phyloP scores from a whole-genome alignment of 352 stramenopile species.

The Globisporangium solare region DNA sequence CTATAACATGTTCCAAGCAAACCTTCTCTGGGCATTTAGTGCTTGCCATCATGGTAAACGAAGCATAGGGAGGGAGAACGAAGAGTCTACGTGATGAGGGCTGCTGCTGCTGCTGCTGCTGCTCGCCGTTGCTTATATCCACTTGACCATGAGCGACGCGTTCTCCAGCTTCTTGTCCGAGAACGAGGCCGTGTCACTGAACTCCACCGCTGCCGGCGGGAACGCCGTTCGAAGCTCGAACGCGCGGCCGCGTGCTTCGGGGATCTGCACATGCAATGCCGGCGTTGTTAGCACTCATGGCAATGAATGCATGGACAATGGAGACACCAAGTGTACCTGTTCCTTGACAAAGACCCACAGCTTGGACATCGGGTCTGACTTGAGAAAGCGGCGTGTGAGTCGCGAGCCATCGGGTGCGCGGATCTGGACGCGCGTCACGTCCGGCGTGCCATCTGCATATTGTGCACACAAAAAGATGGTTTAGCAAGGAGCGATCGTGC shows the following conservation, averaged over 20 bases:
- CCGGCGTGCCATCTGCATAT: slow-evolving; percentile 35
- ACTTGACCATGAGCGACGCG: slow-evolving; percentile 76
- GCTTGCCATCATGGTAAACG: too few species aligned
- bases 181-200: slow-evolving; percentile 50
- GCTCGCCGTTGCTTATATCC: slow-evolving; percentile 19
- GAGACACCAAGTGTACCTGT: slow-evolving; percentile 28
- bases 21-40: too few species aligned
- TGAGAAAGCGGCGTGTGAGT: slow-evolving; percentile 69
- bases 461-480: too few species aligned
- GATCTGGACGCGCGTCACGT: slow-evolving; percentile 68
- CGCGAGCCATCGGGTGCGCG: slow-evolving; percentile 57
- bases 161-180: slow-evolving; percentile 68
- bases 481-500: too few species aligned
- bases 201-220: slow-evolving; percentile 44
- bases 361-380: slow-evolving; percentile 56
- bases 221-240: slow-evolving; percentile 78
- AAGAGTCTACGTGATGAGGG: too few species aligned
- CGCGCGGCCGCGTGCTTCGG: slow-evolving; percentile 51
- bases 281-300: background rate
- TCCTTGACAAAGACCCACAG: slow-evolving; percentile 72
- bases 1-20: too few species aligned
- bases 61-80: too few species aligned
- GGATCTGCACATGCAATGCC: slow-evolving; percentile 28
- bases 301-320: background rate
- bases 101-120: too few species aligned